Evolutionary conservation across 2,329 filamentous ascomycete genomes (phyloP).

Genomic region (Talaromyces piceae): DNA sequence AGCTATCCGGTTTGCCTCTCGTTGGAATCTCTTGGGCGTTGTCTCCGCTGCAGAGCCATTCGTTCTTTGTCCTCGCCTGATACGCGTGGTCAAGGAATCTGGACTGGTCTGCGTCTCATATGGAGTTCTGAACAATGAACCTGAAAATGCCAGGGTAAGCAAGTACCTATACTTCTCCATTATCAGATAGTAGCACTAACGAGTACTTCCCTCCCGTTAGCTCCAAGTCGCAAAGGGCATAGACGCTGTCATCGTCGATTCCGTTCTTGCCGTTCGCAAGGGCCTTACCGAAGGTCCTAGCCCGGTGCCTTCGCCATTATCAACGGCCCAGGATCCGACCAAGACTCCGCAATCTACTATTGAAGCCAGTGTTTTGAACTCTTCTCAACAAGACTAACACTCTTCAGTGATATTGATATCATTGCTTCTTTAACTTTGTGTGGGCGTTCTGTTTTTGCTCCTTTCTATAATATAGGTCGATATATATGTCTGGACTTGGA

Average conservation of each 20-base stretch:
- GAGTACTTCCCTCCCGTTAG: constrained; percentile 36
- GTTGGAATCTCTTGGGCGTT: constrained; percentile 91
- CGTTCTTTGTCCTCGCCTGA: constrained; percentile 78
- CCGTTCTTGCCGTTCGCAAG: constrained; percentile 84
- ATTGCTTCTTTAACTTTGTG: neutral
- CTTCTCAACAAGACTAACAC: too few species aligned
- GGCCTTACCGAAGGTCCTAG: constrained; percentile 56
- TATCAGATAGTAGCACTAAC: neutral
- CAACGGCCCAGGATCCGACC: constrained; percentile 1
- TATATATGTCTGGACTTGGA: neutral
- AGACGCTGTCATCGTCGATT: constrained; percentile 96
- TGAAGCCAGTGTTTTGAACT: neutral
- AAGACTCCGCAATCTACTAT: neutral
- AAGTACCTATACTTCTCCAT: neutral
- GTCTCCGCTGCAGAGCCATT: constrained; percentile 84
- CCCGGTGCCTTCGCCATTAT: constrained; percentile 17
- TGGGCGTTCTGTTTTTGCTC: neutral
- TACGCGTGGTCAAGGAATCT: constrained; percentile 88
- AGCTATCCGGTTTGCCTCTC: constrained; percentile 84
- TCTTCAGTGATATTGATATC: neutral
- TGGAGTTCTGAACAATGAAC: constrained; percentile 82
- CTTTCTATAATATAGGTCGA: neutral
- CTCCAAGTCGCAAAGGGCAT: constrained; percentile 91
- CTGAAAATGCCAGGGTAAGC: constrained; percentile 73
- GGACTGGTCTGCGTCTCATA: constrained; percentile 94